Evolutionary conservation across 441 rosid genomes (phyloP), one percentile per base, ranked within the genome.

Genomic region (Raphanus hybrid): DNA sequence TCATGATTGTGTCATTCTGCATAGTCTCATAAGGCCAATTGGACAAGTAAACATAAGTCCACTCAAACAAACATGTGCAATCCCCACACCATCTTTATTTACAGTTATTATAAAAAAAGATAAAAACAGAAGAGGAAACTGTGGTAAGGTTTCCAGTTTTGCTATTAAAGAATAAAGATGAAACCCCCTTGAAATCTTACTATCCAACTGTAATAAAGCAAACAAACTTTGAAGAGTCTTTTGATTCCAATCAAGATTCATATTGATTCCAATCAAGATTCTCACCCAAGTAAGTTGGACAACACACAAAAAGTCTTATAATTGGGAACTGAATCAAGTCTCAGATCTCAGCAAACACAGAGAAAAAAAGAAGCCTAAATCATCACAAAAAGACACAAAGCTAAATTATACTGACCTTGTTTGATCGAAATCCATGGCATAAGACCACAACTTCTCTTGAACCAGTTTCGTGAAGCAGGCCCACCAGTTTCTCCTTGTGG

Each of bases 341-440:
- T 45, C 52, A 12, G n/a, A 43, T 11, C 50, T 43, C n/a, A 43
- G 50, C 12, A 43, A 43, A 39, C 45, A 2, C 45, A 39, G 11
- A 39, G 11, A 41, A 9, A 41, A 10, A 41, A 1, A 12, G 20
- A 1, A 12, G 20, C 8, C 5, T 54, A 60, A 41, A 48, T n/a
- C 16, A 4, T 39, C 23, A 50, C 15, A 50, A 41, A 50, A 41
- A 41, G 1, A 41, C 48, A 2, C 12, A 45, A 23, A 50, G 8
- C 57, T 16, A 16, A 16, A 16, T 16, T 16, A 16, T 16, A 16
- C 18, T 16, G 18, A 16, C 98, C 97, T 95, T 92, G 35, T 79
- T 74, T n/a, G 92, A 88, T 73, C 78, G 76, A 78, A 89, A 90
- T 15, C 99, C 99, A 57, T 95, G 99, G 86, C 98, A 95, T 39